Evolutionary conservation across 768 basidiomycete species (phyloP).

Genomic region (Mycena pura): DNA sequence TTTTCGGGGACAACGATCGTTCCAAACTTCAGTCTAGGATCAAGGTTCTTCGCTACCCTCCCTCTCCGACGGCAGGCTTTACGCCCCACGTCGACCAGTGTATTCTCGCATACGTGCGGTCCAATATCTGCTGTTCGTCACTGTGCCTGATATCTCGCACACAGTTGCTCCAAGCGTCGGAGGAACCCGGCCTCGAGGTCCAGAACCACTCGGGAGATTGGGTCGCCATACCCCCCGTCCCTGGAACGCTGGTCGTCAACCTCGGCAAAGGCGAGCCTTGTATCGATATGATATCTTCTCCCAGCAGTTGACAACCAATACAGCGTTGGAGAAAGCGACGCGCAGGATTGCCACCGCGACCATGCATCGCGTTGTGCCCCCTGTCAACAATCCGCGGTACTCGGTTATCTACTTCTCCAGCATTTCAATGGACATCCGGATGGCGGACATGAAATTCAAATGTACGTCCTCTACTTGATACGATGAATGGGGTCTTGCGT

Average conservation of each 20-base stretch:
- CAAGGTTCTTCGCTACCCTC: constrained; percentile 59
- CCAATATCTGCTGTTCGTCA: background rate
- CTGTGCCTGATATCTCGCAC: background rate
- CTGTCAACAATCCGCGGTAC: constrained; percentile 54
- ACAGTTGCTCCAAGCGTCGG: constrained; percentile 64
- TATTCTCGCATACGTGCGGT: constrained; percentile 1
- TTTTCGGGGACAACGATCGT: constrained; percentile 50
- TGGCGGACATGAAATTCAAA: constrained; percentile 38
- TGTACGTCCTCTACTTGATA: no score
- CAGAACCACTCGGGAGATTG: constrained; percentile 62
- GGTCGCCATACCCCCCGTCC: constrained; percentile 62
- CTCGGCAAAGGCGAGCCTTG: constrained; percentile 58
- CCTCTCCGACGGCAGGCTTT: constrained; percentile 32
- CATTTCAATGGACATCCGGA: constrained; percentile 47
- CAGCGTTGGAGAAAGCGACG: background rate
- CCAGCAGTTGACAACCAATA: no score
- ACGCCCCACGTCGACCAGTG: background rate
- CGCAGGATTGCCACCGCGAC: background rate
- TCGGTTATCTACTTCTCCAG: constrained; percentile 68
- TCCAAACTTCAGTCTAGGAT: constrained; percentile 46
- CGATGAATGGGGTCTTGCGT: no score
- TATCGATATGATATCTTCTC: background rate
- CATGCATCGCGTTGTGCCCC: constrained; percentile 24
- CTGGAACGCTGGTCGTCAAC: constrained; percentile 62
- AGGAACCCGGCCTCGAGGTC: constrained; percentile 62